phyloP scores from a whole-genome alignment of 495 filamentous ascomycete genomes.

The Penicillium coprophilum region DNA sequence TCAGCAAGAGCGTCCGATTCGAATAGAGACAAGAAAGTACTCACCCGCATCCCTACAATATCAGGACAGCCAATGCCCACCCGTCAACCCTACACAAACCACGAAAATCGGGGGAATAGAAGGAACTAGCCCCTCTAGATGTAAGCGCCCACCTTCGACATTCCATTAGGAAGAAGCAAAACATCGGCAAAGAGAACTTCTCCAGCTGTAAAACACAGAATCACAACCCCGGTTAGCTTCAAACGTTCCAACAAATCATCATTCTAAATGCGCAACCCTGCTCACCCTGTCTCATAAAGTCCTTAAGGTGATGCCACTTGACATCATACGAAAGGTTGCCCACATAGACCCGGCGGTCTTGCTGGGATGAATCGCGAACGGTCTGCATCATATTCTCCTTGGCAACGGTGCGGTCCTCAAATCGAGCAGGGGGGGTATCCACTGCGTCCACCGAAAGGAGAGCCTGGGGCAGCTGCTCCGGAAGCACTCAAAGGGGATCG shows the following conservation, averaged over 20 bases:
- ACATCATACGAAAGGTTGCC: slow-evolving; percentile 99
- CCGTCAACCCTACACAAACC: slow-evolving; percentile 95
- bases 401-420: slow-evolving; percentile 79
- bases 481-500: slow-evolving; percentile 83
- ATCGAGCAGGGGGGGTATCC: slow-evolving; percentile 65
- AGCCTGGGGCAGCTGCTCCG: slow-evolving; percentile 58
- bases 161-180: slow-evolving; percentile 99
- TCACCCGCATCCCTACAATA: slow-evolving; percentile 99
- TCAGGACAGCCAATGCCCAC: slow-evolving; percentile 87
- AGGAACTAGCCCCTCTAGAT: slow-evolving; percentile 85
- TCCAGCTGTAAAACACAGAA: slow-evolving; percentile 66
- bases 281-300: slow-evolving; percentile 99
- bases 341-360: slow-evolving; percentile 98
- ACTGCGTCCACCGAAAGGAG: slow-evolving; percentile 57
- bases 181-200: slow-evolving; percentile 99
- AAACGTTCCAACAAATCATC: slow-evolving; percentile 17
- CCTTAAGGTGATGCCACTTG: slow-evolving; percentile 99
- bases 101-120: slow-evolving; percentile 40
- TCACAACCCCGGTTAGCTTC: slow-evolving; percentile 33
- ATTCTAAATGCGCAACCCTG: slow-evolving; percentile 36
- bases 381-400: slow-evolving; percentile 96
- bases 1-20: slow-evolving; percentile 30
- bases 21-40: slow-evolving; percentile 33
- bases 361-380: slow-evolving; percentile 90
- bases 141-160: slow-evolving; percentile 99